phyloP scores from a whole-genome alignment of 1,284 basidiomycete genomes.

The Naganishia sp. region DNA sequence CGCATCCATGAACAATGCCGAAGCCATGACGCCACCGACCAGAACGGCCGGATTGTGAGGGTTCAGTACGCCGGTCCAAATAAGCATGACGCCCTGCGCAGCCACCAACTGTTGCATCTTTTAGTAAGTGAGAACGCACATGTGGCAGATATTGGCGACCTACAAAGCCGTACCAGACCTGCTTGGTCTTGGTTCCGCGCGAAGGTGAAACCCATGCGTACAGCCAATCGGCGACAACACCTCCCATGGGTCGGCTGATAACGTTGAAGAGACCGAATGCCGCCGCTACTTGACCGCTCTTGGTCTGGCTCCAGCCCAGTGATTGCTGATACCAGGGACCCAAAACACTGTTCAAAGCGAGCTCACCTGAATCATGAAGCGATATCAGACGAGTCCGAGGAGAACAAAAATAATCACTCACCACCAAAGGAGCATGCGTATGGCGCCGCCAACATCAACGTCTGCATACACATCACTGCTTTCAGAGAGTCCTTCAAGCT shows the following conservation, averaged over 20 bases:
- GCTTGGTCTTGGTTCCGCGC: constrained; percentile 28
- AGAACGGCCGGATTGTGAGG: constrained; percentile 17
- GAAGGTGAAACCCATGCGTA: constrained; percentile 46
- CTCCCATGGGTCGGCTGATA: constrained; percentile 60
- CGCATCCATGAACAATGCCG: constrained; percentile 30
- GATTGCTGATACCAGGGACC: constrained; percentile 58
- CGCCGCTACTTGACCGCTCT: constrained; percentile 60
- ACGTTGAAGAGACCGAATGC: constrained; percentile 53
- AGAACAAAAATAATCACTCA: constrained; percentile 52
- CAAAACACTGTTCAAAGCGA: constrained; percentile 63
- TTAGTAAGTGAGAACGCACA: neutral
- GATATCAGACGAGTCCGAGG: constrained; percentile 49
- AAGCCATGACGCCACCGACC: constrained; percentile 25
- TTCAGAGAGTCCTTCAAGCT: constrained; percentile 28
- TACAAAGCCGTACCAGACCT: constrained; percentile 30
- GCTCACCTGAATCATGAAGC: constrained; percentile 55
- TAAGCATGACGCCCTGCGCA: constrained; percentile 28
- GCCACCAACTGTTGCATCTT: constrained; percentile 18
- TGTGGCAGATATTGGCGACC: neutral
- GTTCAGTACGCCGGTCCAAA: constrained; percentile 27
- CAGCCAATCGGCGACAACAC: constrained; percentile 60
- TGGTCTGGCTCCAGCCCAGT: constrained; percentile 58
- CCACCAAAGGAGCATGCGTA: constrained; percentile 59
- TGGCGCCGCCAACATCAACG: constrained; percentile 61
- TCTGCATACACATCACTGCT: constrained; percentile 24